A percentile compares a stretch with the other conserved stretches of the same genome.
Evolutionary conservation across 441 rosid species (phyloP).

Genomic region (Euphorbia schlechtendalii): DNA sequence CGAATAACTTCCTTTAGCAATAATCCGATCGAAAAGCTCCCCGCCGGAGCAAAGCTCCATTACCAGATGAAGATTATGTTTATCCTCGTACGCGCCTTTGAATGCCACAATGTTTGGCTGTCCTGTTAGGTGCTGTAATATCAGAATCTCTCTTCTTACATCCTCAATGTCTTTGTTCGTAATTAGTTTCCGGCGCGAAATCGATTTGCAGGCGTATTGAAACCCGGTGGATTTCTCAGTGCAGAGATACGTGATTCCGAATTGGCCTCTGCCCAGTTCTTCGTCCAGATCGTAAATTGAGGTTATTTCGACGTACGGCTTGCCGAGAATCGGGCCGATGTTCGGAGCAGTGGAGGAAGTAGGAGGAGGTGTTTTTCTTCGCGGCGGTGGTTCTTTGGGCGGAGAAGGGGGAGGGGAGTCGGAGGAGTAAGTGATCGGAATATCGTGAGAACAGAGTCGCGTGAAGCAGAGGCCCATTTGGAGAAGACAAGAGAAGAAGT

Average conservation of each 20-base stretch:
- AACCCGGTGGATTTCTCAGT: conserved; percentile 58
- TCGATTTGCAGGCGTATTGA: conserved; percentile 75
- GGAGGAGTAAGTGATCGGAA: conserved; percentile 52
- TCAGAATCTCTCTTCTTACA: conserved; percentile 64
- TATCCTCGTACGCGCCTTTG: conserved; percentile 83
- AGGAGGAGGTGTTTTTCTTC: conserved; percentile 17
- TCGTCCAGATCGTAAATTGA: conserved; percentile 48
- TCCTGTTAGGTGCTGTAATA: conserved; percentile 81
- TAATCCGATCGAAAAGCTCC: conserved; percentile 85
- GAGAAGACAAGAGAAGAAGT: too few species aligned
- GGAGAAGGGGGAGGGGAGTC: conserved; percentile 34
- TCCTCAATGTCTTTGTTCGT: conserved; percentile 62
- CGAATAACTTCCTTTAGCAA: conserved; percentile 60
- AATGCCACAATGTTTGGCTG: conserved; percentile 87
- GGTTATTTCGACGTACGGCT: conserved; percentile 61
- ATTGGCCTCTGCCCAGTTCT: conserved; percentile 89
- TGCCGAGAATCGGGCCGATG: conserved; percentile 45
- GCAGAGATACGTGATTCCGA: conserved; percentile 73
- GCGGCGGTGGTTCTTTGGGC: conserved; percentile 6
- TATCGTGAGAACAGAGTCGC: conserved; percentile 32
- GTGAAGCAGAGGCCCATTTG: conserved; percentile 55
- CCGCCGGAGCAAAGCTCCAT: conserved; percentile 98
- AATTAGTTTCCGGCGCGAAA: conserved; percentile 59
- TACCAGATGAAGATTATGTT: conserved; percentile 63
- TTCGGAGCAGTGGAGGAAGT: conserved; percentile 20